These are phyloP conservation scores for Parsonsia alboflavescens DNA, from an alignment of 257 asterid genomes.

Conservation along the genomic window DNA sequence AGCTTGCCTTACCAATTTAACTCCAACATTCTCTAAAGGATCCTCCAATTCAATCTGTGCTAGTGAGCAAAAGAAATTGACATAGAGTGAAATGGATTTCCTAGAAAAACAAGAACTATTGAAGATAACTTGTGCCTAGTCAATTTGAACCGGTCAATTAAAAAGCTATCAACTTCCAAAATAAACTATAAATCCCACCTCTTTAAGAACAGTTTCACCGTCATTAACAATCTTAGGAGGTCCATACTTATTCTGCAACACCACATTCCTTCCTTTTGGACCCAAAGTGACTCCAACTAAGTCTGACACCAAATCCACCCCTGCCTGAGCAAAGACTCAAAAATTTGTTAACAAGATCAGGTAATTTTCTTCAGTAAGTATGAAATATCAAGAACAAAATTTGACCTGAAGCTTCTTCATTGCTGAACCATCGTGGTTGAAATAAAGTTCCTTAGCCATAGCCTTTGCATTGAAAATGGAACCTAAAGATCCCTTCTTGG, in stretches of 20 bases:
- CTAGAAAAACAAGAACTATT: background rate
- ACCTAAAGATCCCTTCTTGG: conserved; percentile 31
- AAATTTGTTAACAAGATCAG: background rate
- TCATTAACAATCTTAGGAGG: conserved; percentile 93
- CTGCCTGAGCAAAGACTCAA: conserved; percentile 44
- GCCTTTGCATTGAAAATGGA: conserved; percentile 46
- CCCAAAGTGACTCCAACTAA: conserved; percentile 83
- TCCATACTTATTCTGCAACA: conserved; percentile 83
- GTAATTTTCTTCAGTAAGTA: background rate
- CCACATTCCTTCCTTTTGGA: conserved; percentile 91
- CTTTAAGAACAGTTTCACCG: conserved; percentile 87
- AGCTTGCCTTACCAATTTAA: conserved; percentile 78
- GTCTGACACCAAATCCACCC: conserved; percentile 74
- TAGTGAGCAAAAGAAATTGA: conserved; percentile 30
- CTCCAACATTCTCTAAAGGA: conserved; percentile 83
- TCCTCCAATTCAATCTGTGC: conserved; percentile 89
- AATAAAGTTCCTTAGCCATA: conserved; percentile 64
- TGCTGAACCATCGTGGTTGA: conserved; percentile 81
- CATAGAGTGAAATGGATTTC: conserved; percentile 5
- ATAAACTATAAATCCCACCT: conserved; percentile 32
- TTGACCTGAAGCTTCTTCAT: conserved; percentile 63
- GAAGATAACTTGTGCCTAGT: background rate
- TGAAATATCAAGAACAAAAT: background rate
- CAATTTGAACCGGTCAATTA: background rate
- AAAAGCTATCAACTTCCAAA: background rate